Percentiles rank a stretch among this genome's conserved stretches.
Conservation (phyloP, 768 basidiomycete genomes). For the Lentinus tigrinus region DNA sequence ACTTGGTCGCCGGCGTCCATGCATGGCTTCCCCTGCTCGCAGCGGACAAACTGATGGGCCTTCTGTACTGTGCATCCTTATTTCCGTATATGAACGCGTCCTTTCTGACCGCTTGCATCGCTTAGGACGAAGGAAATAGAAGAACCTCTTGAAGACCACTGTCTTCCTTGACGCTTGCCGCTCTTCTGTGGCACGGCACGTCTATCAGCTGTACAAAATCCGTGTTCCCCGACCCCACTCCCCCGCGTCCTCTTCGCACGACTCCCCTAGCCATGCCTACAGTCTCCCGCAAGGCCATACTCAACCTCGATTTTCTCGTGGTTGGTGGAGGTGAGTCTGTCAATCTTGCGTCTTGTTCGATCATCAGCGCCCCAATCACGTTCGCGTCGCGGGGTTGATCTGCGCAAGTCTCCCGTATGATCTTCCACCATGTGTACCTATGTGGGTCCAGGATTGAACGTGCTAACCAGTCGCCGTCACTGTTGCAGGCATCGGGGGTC, state of each 20-base stretch:
- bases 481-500: slow-evolving; percentile 46
- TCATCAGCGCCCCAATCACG: slow-evolving; percentile 6
- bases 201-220: neutral
- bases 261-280: slow-evolving; percentile 14
- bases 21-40: neutral
- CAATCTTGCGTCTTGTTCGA: neutral
- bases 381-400: neutral
- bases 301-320: slow-evolving; percentile 42
- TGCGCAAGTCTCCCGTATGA: neutral
- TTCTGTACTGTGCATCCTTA: neutral
- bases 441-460: neutral
- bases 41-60: neutral
- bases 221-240: neutral
- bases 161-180: neutral
- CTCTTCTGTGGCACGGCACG: neutral
- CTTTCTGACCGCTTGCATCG: neutral
- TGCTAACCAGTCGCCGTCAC: neutral
- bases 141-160: neutral
- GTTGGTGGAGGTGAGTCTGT: slow-evolving; percentile 43
- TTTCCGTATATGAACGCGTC: neutral
- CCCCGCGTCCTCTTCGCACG: slow-evolving; percentile 4
- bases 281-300: slow-evolving; percentile 25
- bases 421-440: neutral
- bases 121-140: neutral
- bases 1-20: neutral